Percentiles rank a stretch among this genome's conserved stretches.
Evolutionary conservation across 2,329 filamentous ascomycete genomes (phyloP).

Genomic region (Alternaria triticina): DNA sequence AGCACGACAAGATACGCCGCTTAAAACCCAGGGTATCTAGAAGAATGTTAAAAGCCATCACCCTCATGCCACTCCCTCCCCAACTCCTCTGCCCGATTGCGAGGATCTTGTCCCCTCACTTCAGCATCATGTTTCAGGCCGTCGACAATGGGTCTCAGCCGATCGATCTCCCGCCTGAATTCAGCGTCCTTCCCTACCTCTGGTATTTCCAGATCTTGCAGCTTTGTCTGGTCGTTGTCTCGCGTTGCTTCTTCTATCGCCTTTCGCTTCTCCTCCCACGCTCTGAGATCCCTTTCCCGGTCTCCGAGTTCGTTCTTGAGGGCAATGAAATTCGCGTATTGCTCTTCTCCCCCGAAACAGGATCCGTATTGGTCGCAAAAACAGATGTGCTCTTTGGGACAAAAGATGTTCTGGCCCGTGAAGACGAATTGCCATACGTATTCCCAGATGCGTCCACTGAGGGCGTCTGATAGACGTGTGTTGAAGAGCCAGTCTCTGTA

Average conservation of each 20-base stretch:
- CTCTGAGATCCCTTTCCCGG: slow-evolving; percentile 49
- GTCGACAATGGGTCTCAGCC: slow-evolving; percentile 52
- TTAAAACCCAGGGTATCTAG: not conserved
- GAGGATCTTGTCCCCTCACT: slow-evolving; percentile 59
- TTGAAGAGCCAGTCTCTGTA: slow-evolving; percentile 67
- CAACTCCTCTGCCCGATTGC: slow-evolving; percentile 58
- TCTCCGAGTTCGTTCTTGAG: slow-evolving; percentile 52
- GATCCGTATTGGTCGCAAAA: slow-evolving; percentile 70
- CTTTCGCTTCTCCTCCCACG: slow-evolving; percentile 50
- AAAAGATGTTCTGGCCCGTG: slow-evolving; percentile 57
- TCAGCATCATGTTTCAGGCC: slow-evolving; percentile 54
- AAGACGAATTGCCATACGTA: slow-evolving; percentile 71
- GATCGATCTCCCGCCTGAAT: slow-evolving; percentile 53
- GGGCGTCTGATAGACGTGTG: slow-evolving; percentile 62
- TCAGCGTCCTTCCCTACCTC: slow-evolving; percentile 53
- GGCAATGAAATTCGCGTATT: slow-evolving; percentile 58
- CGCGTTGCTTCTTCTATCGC: slow-evolving; percentile 43
- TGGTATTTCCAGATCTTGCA: slow-evolving; percentile 43
- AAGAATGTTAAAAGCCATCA: slow-evolving; percentile 57
- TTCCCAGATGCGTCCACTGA: slow-evolving; percentile 67
- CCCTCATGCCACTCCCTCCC: slow-evolving; percentile 63
- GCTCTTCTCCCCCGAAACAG: slow-evolving; percentile 62
- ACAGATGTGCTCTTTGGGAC: slow-evolving; percentile 62
- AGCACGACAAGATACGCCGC: not conserved
- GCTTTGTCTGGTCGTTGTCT: slow-evolving; percentile 36